Conservation (phyloP, 2,329 filamentous ascomycete species). For the Helminthosporium solani region DNA sequence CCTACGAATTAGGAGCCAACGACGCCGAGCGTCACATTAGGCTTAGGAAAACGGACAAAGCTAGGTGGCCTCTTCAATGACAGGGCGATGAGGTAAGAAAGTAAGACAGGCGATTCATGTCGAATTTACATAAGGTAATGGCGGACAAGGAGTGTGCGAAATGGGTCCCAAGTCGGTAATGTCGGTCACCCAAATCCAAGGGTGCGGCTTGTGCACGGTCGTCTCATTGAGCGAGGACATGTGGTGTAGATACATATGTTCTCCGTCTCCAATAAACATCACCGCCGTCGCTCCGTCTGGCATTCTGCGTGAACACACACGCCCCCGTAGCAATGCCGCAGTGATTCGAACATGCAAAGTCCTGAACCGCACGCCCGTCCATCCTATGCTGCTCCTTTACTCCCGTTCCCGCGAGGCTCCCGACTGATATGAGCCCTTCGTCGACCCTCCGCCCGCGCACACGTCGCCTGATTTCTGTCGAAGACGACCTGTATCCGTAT, state of each 20-base stretch:
- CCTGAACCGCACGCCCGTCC: conserved; percentile 24
- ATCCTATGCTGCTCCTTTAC: conserved; percentile 41
- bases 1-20: conserved; percentile 11
- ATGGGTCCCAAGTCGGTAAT: conserved; percentile 7
- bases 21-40: conserved; percentile 5
- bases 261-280: conserved; percentile 15
- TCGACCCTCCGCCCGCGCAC: conserved; percentile 50
- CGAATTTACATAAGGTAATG: background rate
- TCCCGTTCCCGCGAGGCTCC: conserved; percentile 35
- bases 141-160: no score
- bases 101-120: background rate
- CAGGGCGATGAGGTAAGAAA: background rate
- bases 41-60: background rate
- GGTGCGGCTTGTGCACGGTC: conserved; percentile 15
- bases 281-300: conserved; percentile 6
- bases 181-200: conserved; percentile 7
- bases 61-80: conserved; percentile 14
- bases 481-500: conserved; percentile 44
- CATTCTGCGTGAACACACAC: conserved; percentile 10
- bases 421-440: conserved; percentile 42
- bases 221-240: conserved; percentile 3
- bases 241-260: conserved; percentile 13
- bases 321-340: conserved; percentile 24
- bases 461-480: conserved; percentile 51
- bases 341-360: conserved; percentile 36